Conservation (phyloP, 2,329 filamentous ascomycete species). For the Verticillium dahliae region DNA sequence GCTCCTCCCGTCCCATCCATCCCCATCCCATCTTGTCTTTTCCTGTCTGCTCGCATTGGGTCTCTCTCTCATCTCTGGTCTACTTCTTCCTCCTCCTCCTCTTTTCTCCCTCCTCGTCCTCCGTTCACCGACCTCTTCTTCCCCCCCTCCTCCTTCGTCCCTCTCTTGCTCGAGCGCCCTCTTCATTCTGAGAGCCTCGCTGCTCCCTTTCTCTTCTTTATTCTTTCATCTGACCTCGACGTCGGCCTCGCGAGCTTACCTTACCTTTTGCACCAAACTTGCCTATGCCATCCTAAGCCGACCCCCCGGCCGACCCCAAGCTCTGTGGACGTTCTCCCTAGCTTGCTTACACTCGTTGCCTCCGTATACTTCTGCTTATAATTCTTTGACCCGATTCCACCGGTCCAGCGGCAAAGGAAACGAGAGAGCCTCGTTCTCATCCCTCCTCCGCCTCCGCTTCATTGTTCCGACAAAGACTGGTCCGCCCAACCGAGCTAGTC, state of each 20-base stretch:
- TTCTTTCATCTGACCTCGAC: slow-evolving; percentile 13
- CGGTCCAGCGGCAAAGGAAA: slow-evolving; percentile 8
- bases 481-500: not conserved
- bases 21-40: slow-evolving; percentile 16
- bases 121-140: slow-evolving; percentile 4
- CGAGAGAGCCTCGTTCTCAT: not conserved
- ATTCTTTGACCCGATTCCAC: slow-evolving; percentile 10
- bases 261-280: not conserved
- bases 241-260: slow-evolving; percentile 2
- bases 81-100: slow-evolving; percentile 16
- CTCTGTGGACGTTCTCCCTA: slow-evolving; percentile 5
- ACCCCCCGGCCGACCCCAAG: not conserved
- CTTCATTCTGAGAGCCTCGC: slow-evolving; percentile 19
- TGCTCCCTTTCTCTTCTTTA: slow-evolving; percentile 24
- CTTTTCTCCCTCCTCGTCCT: slow-evolving; percentile 8
- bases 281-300: slow-evolving; percentile 8
- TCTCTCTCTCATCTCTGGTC: slow-evolving; percentile 24
- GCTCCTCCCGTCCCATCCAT: slow-evolving; percentile 24
- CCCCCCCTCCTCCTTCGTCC: slow-evolving; percentile 22
- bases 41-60: slow-evolving; percentile 11
- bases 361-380: slow-evolving; percentile 10
- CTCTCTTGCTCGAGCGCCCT: slow-evolving; percentile 17
- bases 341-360: slow-evolving; percentile 12
- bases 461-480: not conserved
- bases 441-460: slow-evolving; percentile 1